Evolutionary conservation across 805 yeast species (phyloP), one percentile per base, ranked within the genome.

Genomic region (Huiozyma naganishii): DNA sequence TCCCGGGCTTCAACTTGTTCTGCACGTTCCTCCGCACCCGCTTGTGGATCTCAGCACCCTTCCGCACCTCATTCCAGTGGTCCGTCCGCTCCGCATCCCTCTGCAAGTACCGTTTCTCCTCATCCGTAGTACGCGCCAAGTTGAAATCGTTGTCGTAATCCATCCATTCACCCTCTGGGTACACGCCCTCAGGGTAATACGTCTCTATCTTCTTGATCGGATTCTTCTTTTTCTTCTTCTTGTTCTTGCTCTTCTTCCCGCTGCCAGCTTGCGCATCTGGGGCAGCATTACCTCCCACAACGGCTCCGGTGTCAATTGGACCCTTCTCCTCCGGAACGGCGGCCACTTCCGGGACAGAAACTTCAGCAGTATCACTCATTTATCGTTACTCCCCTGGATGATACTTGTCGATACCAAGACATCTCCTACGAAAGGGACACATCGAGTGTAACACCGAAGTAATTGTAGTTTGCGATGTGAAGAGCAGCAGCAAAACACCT

Each of bases 31-130:
- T 77, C 55, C 98, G 77, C 8, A 85, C 97, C 55, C 95, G 74
- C 51, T 97, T 76, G 62, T 92, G 99, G 42, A 89, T 82, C 62
- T 92, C 99, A 2, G 97, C 96, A 44, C 89, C 98, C 59, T 87
- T 87, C 57, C 99, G 78, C 66, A 88, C 80, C 48, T 89, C 96
- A 50, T 88, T 81, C 83, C 94, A 85, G 43, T 70, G 73, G 41
- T 68, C 64, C 51, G 72, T 69, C 52, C 71, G 72, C 53, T 76
- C 77, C 27, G 46, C 39, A 40, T 57, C 57, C 46, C 85, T 73
- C 52, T 84, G 92, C 52, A 80, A 64, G 53, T 85, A 81, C 51
- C 96, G 71, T 62, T 79, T 76, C 59, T 92, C 98, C 57, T 86
- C 97, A 51, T 79, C 80, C 0, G 96, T 87, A 27, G 84, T 76